Conservation (phyloP, 371 early-diverging fungal genomes). For the Apophysomyces trapeziformis region DNA sequence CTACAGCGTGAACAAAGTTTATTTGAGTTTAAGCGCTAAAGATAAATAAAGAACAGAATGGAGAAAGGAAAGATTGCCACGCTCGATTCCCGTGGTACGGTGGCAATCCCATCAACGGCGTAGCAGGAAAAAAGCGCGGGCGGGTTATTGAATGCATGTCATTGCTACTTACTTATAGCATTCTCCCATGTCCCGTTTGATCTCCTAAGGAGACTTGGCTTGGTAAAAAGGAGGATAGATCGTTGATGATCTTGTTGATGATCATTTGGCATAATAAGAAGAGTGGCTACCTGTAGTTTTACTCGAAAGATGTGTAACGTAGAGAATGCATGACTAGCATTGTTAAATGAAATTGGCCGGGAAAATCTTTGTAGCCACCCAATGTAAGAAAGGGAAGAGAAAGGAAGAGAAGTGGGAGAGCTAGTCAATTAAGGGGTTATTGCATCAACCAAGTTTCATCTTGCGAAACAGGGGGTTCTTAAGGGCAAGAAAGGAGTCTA, state of each 20-base stretch:
- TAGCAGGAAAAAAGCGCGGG: background rate
- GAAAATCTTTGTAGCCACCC: background rate
- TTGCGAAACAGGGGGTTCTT: background rate
- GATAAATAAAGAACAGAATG: constrained; percentile 1
- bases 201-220: constrained; percentile 7
- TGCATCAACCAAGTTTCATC: background rate
- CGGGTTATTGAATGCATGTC: constrained; percentile 4
- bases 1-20: too few relatives aligned
- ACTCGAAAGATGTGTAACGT: too few relatives aligned
- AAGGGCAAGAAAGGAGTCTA: constrained; percentile 2
- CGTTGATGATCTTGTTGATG: background rate
- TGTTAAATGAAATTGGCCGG: background rate
- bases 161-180: background rate
- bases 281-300: too few relatives aligned
- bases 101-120: background rate
- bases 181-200: constrained; percentile 1
- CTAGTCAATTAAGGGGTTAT: constrained; percentile 4
- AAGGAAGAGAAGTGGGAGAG: background rate
- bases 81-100: background rate
- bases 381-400: background rate
- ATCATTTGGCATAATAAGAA: background rate
- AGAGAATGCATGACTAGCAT: background rate
- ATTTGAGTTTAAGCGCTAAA: background rate
- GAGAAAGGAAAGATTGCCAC: constrained; percentile 11
- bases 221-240: background rate